These are phyloP conservation scores for Aegilops sharonensis DNA, from an alignment of 176 grass and related monocot genomes.

Conservation along the genomic window DNA sequence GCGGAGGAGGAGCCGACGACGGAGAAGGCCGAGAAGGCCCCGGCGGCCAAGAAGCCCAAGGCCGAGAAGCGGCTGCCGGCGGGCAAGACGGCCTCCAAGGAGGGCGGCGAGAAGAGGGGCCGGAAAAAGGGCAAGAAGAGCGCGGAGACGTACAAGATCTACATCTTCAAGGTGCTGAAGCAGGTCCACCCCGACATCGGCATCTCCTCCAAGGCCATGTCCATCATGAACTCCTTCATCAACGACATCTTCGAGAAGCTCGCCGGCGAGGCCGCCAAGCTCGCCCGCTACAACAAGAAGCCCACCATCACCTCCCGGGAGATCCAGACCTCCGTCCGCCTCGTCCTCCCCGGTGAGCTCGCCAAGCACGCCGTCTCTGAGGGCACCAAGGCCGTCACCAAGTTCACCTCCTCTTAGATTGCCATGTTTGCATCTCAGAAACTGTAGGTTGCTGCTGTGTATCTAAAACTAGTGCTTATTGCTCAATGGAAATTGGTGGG, in stretches of 20 bases:
- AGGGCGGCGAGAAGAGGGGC: slow-evolving; percentile 6
- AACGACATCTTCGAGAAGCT: slow-evolving; percentile 92
- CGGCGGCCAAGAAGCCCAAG: not conserved
- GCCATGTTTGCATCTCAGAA: not conserved
- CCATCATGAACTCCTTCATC: slow-evolving; percentile 95
- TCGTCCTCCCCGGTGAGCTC: slow-evolving; percentile 68
- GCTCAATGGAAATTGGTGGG: no score
- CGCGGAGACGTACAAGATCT: slow-evolving; percentile 88
- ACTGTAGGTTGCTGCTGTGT: no score
- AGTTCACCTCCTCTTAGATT: slow-evolving; percentile 50
- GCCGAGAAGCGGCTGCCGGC: not conserved
- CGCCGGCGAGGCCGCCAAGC: slow-evolving; percentile 31
- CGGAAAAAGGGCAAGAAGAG: slow-evolving; percentile 31
- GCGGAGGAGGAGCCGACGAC: not conserved
- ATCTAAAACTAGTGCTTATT: no score
- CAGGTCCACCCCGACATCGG: slow-evolving; percentile 88
- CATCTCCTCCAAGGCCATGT: slow-evolving; percentile 96
- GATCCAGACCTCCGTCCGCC: slow-evolving; percentile 70
- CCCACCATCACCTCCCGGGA: slow-evolving; percentile 59
- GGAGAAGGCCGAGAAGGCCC: slow-evolving; percentile 1
- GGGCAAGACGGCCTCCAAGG: not conserved
- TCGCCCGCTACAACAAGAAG: slow-evolving; percentile 68
- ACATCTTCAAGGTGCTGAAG: slow-evolving; percentile 97
- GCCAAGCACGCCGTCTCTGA: slow-evolving; percentile 65
- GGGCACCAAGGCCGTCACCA: slow-evolving; percentile 63